Evolutionary conservation across 768 basidiomycete species (phyloP).

Genomic region (Lanmaoa rubissima): DNA sequence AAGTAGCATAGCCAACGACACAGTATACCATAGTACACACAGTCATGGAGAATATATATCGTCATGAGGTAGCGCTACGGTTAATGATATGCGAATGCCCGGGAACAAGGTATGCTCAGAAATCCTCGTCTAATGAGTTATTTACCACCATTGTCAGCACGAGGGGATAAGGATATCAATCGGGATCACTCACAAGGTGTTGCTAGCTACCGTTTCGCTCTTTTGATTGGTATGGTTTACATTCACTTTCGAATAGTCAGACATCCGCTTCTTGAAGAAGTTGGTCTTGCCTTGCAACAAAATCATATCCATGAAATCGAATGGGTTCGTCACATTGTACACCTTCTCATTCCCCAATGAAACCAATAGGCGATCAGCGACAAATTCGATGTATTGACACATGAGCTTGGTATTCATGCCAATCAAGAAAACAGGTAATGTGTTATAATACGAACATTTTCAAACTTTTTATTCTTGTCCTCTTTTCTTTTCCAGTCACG

Average conservation of each 20-base stretch:
- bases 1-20: too few species aligned
- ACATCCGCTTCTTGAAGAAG: slow-evolving; percentile 95
- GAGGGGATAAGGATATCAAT: neutral
- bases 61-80: slow-evolving; percentile 8
- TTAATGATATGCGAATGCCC: neutral
- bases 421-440: slow-evolving; percentile 81
- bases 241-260: slow-evolving; percentile 72
- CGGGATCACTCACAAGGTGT: slow-evolving; percentile 38
- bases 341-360: slow-evolving; percentile 79
- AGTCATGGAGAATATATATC: neutral
- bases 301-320: slow-evolving; percentile 95
- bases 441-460: too few species aligned
- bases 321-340: slow-evolving; percentile 78
- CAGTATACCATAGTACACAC: too few species aligned
- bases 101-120: slow-evolving; percentile 23
- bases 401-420: slow-evolving; percentile 90
- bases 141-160: neutral
- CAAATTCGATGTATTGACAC: slow-evolving; percentile 90
- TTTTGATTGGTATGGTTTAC: slow-evolving; percentile 40
- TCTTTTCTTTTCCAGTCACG: too few species aligned
- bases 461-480: too few species aligned
- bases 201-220: slow-evolving; percentile 21
- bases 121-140: slow-evolving; percentile 43
- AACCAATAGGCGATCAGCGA: slow-evolving; percentile 84
- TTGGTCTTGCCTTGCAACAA: slow-evolving; percentile 96